Base-by-base conservation (phyloP, 176 grass and related monocot species). In the Bromus sterilis region DNA sequence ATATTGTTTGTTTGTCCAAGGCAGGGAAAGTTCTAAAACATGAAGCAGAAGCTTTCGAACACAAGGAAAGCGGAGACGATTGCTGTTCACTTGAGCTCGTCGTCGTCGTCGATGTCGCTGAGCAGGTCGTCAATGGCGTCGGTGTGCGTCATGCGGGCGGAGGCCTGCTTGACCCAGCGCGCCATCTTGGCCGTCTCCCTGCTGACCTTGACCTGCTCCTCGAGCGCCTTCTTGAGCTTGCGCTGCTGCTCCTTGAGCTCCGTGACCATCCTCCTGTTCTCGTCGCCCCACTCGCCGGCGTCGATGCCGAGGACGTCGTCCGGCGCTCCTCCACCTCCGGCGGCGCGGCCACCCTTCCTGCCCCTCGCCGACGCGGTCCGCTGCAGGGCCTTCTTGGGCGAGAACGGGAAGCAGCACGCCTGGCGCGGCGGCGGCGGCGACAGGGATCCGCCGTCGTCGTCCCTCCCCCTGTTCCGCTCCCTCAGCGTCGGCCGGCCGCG, bases 121-220 rank as follows among this genome's bases (percentile, higher is more conserved):
- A 98, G 71, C 67, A 91, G 35, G 26, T 93, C 92, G 30, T 93
- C 92, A 78, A 86, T 87, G 78, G 85, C 89, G 16, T 29, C 83
- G 0, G 67, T 71, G 11, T 87, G 79, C 1, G 84, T 93, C 96
- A 98, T 98, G 71, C 89, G 89, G 31, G 86, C 84, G 11, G 96
- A 98, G 1, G 90, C 88, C 55, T 95, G 88, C 80, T 89, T 91
- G 77, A 89, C 86, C 86, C 56, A 84, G 2, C 30, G 83, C 55
- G 91, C 93, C 79, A 98, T 91, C 86, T 93, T 89, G 78, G 87
- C 90, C 0, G 93, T 84, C 89, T 98, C 96, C 85, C 57, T 89
- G 78, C 56, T 86, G 51, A 89, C 82, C 86, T 88, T 89, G 21
- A 87, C 92, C 83, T 98, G 96, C 77, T 98, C 87, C 75, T 93